These are phyloP conservation scores for Colletotrichum lupini DNA, from an alignment of 2,329 filamentous ascomycete species.

Conservation along the genomic window DNA sequence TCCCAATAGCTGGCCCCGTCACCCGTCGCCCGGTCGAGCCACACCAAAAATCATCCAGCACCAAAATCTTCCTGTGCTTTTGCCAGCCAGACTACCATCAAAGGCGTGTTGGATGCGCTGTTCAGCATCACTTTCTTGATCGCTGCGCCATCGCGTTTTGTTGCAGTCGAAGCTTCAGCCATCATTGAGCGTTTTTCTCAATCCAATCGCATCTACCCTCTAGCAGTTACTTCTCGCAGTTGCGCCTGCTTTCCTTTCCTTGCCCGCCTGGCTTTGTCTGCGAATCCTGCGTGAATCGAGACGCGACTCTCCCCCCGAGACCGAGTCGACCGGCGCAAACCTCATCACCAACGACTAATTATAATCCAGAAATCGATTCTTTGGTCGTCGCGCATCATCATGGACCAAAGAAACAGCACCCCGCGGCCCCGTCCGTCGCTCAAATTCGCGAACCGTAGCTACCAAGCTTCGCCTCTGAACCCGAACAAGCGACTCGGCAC, in stretches of 20 bases:
- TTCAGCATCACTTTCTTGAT: constrained; percentile 32
- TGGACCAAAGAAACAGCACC: constrained; percentile 45
- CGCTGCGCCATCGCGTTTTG: constrained; percentile 24
- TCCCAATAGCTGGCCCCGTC: constrained; percentile 16
- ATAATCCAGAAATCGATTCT: constrained; percentile 2
- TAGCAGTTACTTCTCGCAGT: constrained; percentile 17
- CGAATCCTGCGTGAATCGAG: constrained; percentile 31
- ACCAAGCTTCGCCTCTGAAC: constrained; percentile 50
- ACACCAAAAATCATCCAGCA: constrained; percentile 32
- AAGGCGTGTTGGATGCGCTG: constrained; percentile 33
- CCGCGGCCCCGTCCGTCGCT: constrained; percentile 53
- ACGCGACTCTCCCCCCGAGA: constrained; percentile 24
- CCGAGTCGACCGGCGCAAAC: constrained; percentile 13
- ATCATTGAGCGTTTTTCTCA: neutral
- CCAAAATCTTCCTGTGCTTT: constrained; percentile 32
- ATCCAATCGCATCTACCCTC: neutral
- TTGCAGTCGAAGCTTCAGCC: constrained; percentile 4
- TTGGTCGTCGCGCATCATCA: constrained; percentile 6
- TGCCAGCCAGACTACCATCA: constrained; percentile 20
- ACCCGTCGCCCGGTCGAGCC: constrained; percentile 28
- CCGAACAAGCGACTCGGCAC: constrained; percentile 50
- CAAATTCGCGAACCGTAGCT: constrained; percentile 56
- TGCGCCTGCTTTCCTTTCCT: constrained; percentile 16
- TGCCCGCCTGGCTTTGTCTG: constrained; percentile 17
- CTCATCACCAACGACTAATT: constrained; percentile 24